Evolutionary conservation across 2,329 filamentous ascomycete genomes (phyloP).

Genomic region (Penicillium sp.): DNA sequence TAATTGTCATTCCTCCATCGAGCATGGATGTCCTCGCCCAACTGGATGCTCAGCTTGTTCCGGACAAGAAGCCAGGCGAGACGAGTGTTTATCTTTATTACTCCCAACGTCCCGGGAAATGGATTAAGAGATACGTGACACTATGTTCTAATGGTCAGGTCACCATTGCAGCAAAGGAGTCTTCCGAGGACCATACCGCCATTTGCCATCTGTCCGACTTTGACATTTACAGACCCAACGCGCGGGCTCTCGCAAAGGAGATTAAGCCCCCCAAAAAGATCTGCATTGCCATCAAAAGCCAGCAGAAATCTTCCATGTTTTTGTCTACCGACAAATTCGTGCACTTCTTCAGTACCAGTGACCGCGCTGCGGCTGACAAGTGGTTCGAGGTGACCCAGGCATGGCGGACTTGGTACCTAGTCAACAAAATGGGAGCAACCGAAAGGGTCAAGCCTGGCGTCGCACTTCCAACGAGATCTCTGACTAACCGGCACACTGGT

Average conservation of each 20-base stretch:
- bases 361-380: constrained; percentile 59
- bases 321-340: constrained; percentile 78
- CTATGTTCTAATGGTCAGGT: constrained; percentile 70
- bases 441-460: constrained; percentile 43
- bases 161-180: constrained; percentile 64
- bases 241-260: constrained; percentile 61
- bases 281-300: constrained; percentile 86
- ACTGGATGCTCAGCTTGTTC: constrained; percentile 62
- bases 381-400: constrained; percentile 69
- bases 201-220: constrained; percentile 88
- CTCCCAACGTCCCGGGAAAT: constrained; percentile 76
- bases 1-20: constrained; percentile 62
- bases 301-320: constrained; percentile 83
- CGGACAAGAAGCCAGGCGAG: constrained; percentile 59
- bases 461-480: constrained; percentile 44
- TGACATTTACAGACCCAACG: constrained; percentile 77
- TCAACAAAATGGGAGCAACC: constrained; percentile 63
- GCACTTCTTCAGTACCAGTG: constrained; percentile 84
- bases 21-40: constrained; percentile 43
- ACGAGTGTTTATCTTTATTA: constrained; percentile 71
- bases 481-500: constrained; percentile 19
- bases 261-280: constrained; percentile 79
- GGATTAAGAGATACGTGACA: constrained; percentile 79
- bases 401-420: constrained; percentile 91
- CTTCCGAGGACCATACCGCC: constrained; percentile 62